Conservation (phyloP, 352 stramenopile genomes). For the Pythium apleroticum region DNA sequence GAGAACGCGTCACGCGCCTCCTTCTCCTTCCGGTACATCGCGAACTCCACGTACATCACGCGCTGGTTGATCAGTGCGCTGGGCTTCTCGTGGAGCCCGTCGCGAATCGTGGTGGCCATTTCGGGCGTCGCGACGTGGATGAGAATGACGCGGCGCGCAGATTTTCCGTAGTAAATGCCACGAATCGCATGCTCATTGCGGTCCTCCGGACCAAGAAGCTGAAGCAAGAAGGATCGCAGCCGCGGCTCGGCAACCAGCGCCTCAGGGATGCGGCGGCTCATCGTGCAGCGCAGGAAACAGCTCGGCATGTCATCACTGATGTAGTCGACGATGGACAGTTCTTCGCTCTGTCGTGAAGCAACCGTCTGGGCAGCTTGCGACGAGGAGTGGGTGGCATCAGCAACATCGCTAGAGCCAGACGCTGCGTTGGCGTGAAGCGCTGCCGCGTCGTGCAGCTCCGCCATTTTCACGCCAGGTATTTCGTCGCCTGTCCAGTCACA, state of each 20-base stretch:
- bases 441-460: neutral
- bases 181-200: conserved; percentile 26
- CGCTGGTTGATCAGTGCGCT: conserved; percentile 54
- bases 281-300: conserved; percentile 61
- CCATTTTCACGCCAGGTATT: neutral
- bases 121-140: conserved; percentile 41
- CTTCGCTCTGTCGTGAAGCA: neutral
- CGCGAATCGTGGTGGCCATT: conserved; percentile 29
- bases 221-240: conserved; percentile 50
- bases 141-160: conserved; percentile 52
- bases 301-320: conserved; percentile 52
- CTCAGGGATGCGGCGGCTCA: conserved; percentile 69
- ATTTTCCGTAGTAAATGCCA: conserved; percentile 57
- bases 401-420: neutral
- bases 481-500: conserved; percentile 6
- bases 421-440: neutral
- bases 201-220: conserved; percentile 24
- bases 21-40: conserved; percentile 61
- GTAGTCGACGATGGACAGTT: conserved; percentile 40
- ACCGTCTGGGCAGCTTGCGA: too few relatives aligned
- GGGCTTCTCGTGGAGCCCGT: conserved; percentile 55
- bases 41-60: conserved; percentile 77
- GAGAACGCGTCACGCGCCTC: conserved; percentile 60
- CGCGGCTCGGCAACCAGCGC: conserved; percentile 43
- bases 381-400: neutral